phyloP scores from a whole-genome alignment of 2,329 filamentous ascomycete species.

The Aureobasidium lini region DNA sequence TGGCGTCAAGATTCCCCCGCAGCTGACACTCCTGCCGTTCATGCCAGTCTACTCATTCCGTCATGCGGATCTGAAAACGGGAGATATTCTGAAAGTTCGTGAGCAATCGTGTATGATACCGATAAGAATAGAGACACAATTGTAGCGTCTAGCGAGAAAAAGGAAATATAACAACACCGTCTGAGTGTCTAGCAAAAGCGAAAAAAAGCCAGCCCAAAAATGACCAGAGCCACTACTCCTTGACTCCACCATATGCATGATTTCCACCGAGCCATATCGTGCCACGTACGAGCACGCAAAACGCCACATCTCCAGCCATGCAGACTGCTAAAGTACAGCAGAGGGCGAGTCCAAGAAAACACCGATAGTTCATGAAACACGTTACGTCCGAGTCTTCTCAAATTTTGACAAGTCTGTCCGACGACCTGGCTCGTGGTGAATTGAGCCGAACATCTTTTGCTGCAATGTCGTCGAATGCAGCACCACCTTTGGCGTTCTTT shows the following conservation, averaged over 20 bases:
- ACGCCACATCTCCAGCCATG: conserved; percentile 4
- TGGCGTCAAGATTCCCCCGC: conserved; percentile 1
- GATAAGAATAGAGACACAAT: neutral
- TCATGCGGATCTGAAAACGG: no score
- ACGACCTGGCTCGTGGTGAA: neutral
- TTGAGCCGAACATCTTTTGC: conserved; percentile 7
- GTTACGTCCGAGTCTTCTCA: neutral
- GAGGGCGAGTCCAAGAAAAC: neutral
- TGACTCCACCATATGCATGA: neutral
- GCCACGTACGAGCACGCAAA: neutral
- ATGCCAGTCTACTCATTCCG: neutral
- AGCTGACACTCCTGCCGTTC: neutral
- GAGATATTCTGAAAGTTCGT: neutral
- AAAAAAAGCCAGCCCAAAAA: conserved; percentile 4
- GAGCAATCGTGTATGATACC: neutral
- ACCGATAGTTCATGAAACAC: conserved; percentile 4
- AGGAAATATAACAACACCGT: neutral
- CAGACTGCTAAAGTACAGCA: neutral
- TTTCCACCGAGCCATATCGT: neutral
- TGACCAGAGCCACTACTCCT: neutral
- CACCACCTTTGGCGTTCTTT: conserved; percentile 6
- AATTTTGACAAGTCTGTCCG: neutral
- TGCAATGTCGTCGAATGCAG: conserved; percentile 5
- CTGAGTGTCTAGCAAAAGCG: neutral
- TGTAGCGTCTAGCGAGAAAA: neutral